phyloP scores from a whole-genome alignment of 768 basidiomycete genomes.

The Pleurotus eryngii region DNA sequence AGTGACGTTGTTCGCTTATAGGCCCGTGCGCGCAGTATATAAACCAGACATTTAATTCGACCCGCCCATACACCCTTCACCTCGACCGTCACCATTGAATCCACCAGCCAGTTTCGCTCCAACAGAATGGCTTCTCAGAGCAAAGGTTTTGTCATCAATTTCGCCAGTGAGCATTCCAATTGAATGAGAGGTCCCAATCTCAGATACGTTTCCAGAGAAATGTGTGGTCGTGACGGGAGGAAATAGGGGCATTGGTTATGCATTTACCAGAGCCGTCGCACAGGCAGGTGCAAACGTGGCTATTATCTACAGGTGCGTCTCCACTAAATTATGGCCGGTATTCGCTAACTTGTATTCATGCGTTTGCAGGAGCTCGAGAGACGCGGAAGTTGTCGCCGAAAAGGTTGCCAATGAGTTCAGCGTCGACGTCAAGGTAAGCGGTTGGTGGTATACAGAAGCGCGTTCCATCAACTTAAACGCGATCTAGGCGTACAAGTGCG shows the following conservation, averaged over 20 bases:
- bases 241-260: constrained; percentile 58
- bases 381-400: constrained; percentile 46
- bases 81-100: too few species aligned
- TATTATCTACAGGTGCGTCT: constrained; percentile 51
- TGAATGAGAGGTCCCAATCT: background rate
- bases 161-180: constrained; percentile 22
- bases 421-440: constrained; percentile 38
- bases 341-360: background rate
- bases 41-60: too few species aligned
- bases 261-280: constrained; percentile 50
- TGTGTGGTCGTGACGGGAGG: constrained; percentile 61
- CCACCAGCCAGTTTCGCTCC: too few species aligned
- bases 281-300: constrained; percentile 56
- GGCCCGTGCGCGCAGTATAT: too few species aligned
- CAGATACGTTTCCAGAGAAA: constrained; percentile 27
- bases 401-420: constrained; percentile 44
- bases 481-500: constrained; percentile 57
- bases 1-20: too few species aligned
- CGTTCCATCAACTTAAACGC: background rate
- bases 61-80: too few species aligned
- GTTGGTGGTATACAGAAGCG: background rate
- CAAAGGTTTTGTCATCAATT: constrained; percentile 18
- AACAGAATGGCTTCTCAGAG: background rate
- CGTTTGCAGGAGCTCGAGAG: constrained; percentile 35
- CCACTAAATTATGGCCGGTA: background rate